Evolutionary conservation across 495 filamentous ascomycete genomes (phyloP), one percentile per base, ranked within the genome.

Genomic region (Amorphotheca resinae): DNA sequence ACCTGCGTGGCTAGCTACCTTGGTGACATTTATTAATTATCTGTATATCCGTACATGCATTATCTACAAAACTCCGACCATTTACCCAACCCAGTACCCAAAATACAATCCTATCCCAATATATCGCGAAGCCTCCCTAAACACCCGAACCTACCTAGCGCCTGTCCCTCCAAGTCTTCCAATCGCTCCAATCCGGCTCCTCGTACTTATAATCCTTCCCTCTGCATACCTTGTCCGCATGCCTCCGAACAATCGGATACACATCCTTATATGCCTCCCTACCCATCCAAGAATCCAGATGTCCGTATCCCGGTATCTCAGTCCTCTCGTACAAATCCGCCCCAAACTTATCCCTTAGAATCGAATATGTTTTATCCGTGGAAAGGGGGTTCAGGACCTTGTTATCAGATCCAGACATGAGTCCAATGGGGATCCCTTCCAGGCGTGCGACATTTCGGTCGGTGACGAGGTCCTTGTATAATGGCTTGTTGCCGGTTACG

Each of bases 271-370:
- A 75, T 8, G 74, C 74, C 33, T 69, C 62, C 30, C 69, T 65
- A 1, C 78, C 77, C 67, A 82, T 76, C 72, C 77, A 80, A 38
- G 66, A 67, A 59, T 82, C 79, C 40, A 82, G 54, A 53, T 82
- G 79, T 18, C 79, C 79, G 44, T 80, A 77, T n/a, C 73, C 71
- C 6, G 72, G 66, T 6, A 79, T 67, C 5, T 79, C 64, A 16
- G 62, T 51, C 14, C 76, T 59, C 30, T 61, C 61, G 55, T 80
- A 81, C 36, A 63, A 41, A 12, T 53, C 45, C 30, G 56, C 50
- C 0, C 72, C 70, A 56, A 82, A 79, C 12, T 49, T 50, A 18
- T 74, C 61, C 31, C 69, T 65, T 23, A 81, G 60, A 34, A 70
- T 51, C 53, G 72, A 67, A 48, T 77, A 80, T 16, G 71, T 72